These are phyloP conservation scores for Crithidia expoeki DNA, from an alignment of 208 protist genomes.

Conservation along the genomic window DNA sequence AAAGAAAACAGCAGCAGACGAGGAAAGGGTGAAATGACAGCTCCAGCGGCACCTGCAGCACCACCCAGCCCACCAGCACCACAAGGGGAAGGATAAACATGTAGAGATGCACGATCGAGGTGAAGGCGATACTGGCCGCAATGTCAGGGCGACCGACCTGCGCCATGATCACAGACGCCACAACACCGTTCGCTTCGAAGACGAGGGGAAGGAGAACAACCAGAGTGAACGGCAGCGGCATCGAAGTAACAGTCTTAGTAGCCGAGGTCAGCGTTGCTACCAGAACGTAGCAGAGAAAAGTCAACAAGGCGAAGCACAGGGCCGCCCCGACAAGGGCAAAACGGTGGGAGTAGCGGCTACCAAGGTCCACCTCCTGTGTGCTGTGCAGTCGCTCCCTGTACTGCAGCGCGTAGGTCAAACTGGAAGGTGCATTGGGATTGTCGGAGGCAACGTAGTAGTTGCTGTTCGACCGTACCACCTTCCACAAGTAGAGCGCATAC, in stretches of 20 bases:
- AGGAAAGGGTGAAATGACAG: constrained; percentile 73
- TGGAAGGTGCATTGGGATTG: constrained; percentile 44
- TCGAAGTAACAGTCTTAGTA: constrained; percentile 8
- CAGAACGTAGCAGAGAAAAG: constrained; percentile 26
- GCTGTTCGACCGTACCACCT: constrained; percentile 37
- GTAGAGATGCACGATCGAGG: constrained; percentile 73
- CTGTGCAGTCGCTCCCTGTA: constrained; percentile 36
- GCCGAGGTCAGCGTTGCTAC: constrained; percentile 44
- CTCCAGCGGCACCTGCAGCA: constrained; percentile 45
- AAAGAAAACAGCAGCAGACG: constrained; percentile 55
- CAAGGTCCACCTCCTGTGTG: constrained; percentile 20
- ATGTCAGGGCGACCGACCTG: constrained; percentile 76
- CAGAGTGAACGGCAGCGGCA: constrained; percentile 58
- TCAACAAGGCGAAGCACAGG: constrained; percentile 25
- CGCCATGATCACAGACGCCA: constrained; percentile 62
- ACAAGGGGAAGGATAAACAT: constrained; percentile 70
- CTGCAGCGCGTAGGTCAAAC: constrained; percentile 43
- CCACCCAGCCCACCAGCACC: constrained; percentile 35
- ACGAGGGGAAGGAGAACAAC: constrained; percentile 67
- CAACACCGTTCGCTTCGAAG: constrained; percentile 58
- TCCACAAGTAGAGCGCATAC: constrained; percentile 43
- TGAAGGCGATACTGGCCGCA: constrained; percentile 66
- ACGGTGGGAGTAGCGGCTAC: constrained; percentile 36
- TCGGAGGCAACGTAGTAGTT: constrained; percentile 48
- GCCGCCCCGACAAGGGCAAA: constrained; percentile 37